Evolutionary conservation across 2,329 filamentous ascomycete genomes (phyloP), one percentile per base, ranked within the genome.

Genomic region (Neonectria coccinea): DNA sequence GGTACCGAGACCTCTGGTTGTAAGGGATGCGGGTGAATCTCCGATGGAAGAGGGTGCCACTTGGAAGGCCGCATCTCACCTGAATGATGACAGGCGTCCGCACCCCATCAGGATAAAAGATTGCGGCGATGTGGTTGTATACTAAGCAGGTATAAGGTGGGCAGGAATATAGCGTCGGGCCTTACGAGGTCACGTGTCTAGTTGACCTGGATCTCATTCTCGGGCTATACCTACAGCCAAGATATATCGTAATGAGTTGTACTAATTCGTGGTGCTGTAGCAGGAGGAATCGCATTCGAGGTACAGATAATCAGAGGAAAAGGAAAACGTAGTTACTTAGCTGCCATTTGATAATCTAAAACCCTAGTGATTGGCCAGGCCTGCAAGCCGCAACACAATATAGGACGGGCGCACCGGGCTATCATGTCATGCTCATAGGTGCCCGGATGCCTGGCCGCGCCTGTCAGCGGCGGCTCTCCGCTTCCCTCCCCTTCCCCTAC

Each of bases 21-120:
- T 12, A 55, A n/a, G 31, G 58, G 44, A 20, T 41, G 31, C 14
- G 25, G 31, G 8, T 33, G 11, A 8, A 41, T 60, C 7, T 27
- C 16, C 5, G 42, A 50, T 5, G 42, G 58, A 10, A 55, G 33
- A 7, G 42, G 58, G 12, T 47, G n/a, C 25, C 27, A 53, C 12
- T 42, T 44, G 22, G 74, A 77, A 2, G 78, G 79, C 12, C 79
- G 71, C 22, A 79, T 69, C 54, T 76, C 73, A 10, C 33, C 56
- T 16, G 41, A 48, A 41, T 68, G 53, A 39, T 73, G 67, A 18
- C 65, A 70, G 11, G 66, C 64, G 29, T 74, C 72, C 2, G 62
- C 70, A 9, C 70, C 66, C 66, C n/a, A 74, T 33, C 14, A 73
- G 64, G 11, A 74, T 62, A n/a, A 70, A 74, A 2, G 68, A 66